Conservation (phyloP, 2,329 filamentous ascomycete species). For the Venturia nashicola region DNA sequence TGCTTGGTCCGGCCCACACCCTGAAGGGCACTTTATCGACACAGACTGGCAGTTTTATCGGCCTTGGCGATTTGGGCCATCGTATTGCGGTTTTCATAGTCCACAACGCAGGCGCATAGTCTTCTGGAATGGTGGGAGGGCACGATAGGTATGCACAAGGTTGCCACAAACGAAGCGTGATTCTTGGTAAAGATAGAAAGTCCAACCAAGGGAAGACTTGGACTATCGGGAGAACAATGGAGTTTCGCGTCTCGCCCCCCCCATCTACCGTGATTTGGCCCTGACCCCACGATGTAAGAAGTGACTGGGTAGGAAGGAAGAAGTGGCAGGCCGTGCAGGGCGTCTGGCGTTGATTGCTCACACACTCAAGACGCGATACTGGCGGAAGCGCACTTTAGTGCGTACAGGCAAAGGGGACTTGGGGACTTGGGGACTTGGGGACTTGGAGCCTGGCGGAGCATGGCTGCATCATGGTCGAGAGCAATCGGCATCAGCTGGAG, state of each 20-base stretch:
- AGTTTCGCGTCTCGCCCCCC: background rate
- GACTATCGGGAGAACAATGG: background rate
- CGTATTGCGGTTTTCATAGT: background rate
- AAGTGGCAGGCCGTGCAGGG: background rate
- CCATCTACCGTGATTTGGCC: background rate
- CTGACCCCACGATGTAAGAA: background rate
- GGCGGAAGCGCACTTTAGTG: conserved; percentile 2
- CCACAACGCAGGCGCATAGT: background rate
- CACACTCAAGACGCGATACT: background rate
- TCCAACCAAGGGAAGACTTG: background rate
- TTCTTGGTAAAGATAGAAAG: background rate
- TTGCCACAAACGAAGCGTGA: background rate
- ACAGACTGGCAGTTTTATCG: background rate
- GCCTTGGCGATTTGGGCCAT: background rate
- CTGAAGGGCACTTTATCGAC: background rate
- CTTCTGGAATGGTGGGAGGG: background rate
- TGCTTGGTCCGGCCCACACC: background rate
- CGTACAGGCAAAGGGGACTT: background rate
- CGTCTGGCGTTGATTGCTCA: conserved; percentile 4
- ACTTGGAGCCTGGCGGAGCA: conserved; percentile 4
- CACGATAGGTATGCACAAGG: background rate
- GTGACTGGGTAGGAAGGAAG: background rate
- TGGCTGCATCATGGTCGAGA: conserved; percentile 2
- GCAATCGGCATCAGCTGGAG: conserved; percentile 3
- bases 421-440: too few species aligned